phyloP scores from a whole-genome alignment of 1,284 basidiomycete species.

The Papiliotrema flavescens region DNA sequence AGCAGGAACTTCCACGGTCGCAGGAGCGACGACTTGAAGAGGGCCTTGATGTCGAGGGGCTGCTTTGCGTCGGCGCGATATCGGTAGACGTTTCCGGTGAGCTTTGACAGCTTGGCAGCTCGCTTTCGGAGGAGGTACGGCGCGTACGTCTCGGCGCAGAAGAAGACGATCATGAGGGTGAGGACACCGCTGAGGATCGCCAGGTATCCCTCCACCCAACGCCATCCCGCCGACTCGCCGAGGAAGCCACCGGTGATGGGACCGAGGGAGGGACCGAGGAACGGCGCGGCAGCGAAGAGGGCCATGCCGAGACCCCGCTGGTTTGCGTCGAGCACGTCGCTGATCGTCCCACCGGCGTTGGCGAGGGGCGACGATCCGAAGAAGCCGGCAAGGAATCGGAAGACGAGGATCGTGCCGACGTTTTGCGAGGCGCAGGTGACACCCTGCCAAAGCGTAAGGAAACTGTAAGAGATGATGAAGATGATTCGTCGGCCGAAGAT shows the following conservation, averaged over 20 bases:
- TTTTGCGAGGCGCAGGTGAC: slow-evolving; percentile 31
- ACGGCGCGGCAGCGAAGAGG: slow-evolving; percentile 62
- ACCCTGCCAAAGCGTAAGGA: slow-evolving; percentile 39
- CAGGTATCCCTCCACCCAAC: slow-evolving; percentile 64
- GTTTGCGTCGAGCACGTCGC: slow-evolving; percentile 40
- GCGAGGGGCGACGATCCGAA: slow-evolving; percentile 46
- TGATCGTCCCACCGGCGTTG: slow-evolving; percentile 46
- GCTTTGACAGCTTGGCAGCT: slow-evolving; percentile 42
- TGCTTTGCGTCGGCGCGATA: slow-evolving; percentile 46
- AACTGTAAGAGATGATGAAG: slow-evolving; percentile 57
- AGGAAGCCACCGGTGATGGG: slow-evolving; percentile 46
- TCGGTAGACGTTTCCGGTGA: slow-evolving; percentile 45
- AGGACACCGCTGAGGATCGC: slow-evolving; percentile 51
- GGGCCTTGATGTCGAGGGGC: slow-evolving; percentile 31
- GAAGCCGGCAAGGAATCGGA: slow-evolving; percentile 44
- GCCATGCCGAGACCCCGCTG: slow-evolving; percentile 49
- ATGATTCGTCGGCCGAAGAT: slow-evolving; percentile 57
- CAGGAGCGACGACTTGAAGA: slow-evolving; percentile 45
- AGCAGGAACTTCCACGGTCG: slow-evolving; percentile 50
- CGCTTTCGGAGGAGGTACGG: slow-evolving; percentile 47
- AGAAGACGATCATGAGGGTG: slow-evolving; percentile 33
- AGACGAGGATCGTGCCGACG: slow-evolving; percentile 31
- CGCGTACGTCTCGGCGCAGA: slow-evolving; percentile 51
- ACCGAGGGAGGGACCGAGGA: slow-evolving; percentile 60
- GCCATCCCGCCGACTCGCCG: slow-evolving; percentile 39